Base-by-base conservation (phyloP, 192 early-diverging fungal species). In the Coemansia sp. region DNA sequence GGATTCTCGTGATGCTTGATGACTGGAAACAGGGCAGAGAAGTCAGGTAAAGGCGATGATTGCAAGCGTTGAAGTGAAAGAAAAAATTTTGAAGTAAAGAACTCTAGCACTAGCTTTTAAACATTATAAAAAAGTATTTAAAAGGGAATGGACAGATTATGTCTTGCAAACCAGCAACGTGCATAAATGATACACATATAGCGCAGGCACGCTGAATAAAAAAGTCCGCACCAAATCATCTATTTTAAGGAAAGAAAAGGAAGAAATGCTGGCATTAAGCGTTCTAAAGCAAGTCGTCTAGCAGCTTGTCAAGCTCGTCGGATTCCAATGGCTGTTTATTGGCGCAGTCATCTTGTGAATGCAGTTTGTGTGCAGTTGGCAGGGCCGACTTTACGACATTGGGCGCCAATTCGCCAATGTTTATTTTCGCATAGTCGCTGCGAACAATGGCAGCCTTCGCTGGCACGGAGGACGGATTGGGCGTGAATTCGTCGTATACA, bases 251-350 rank as follows among this genome's bases (percentile, higher is more conserved):
- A 34, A 34, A 34, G 9, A 34, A 6, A 34, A 34, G 9, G 9
- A 34, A 34, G n/a, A n/a, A n/a, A n/a, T n/a, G n/a, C n/a, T n/a
- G n/a, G n/a, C n/a, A n/a, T n/a, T n/a, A 42, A 8, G 3, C 39
- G 5, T 42, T 42, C 11, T 10, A 79, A 23, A 79, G 45, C 13
- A 79, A 34, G 24, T 79, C 64, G 27, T 74, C 77, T 24, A 79
- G 50, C 23, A 79, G 64, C 11, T 71, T 71, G 19, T 79, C 77
- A 24, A 79, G 62, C 9, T 74, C 77, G 24, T 74, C 71, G 1
- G 49, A 65, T 4, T 72, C 56, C 3, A 36, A 62, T 14, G 24
- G 57, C 22, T 64, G 68, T 14, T 42, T 71, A n/a, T n/a, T n/a
- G n/a, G n/a, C n/a, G n/a, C n/a, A n/a, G n/a, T n/a, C n/a, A n/a